These are phyloP conservation scores for Alternaria burnsii DNA, from an alignment of 2,329 filamentous ascomycete genomes.

Conservation along the genomic window DNA sequence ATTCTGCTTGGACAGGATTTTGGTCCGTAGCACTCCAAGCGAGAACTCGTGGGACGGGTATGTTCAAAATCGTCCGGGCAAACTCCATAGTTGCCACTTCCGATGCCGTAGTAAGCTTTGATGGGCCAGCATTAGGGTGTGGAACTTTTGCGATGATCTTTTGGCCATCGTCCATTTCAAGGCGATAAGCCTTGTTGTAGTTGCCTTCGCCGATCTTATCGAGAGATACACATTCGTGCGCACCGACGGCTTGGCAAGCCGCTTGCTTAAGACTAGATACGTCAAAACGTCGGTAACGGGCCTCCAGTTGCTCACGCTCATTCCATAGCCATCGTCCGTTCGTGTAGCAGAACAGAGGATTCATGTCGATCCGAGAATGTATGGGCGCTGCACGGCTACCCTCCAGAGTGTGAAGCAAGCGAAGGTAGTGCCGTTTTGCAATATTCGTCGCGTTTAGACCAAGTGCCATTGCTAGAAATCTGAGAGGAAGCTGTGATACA, in stretches of 20 bases:
- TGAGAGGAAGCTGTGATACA: neutral
- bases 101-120: slow-evolving; percentile 29
- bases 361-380: slow-evolving; percentile 12
- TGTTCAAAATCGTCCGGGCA: slow-evolving; percentile 26
- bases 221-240: slow-evolving; percentile 22
- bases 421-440: slow-evolving; percentile 19
- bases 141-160: slow-evolving; percentile 39
- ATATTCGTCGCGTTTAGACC: slow-evolving; percentile 8
- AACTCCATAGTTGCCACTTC: slow-evolving; percentile 44
- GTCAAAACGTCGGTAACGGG: slow-evolving; percentile 29
- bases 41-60: slow-evolving; percentile 39
- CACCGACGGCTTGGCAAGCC: slow-evolving; percentile 24
- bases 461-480: neutral
- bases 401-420: slow-evolving; percentile 19
- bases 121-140: slow-evolving; percentile 36
- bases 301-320: slow-evolving; percentile 29
- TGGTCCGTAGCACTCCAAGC: slow-evolving; percentile 34
- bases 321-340: slow-evolving; percentile 36
- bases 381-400: slow-evolving; percentile 11
- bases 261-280: slow-evolving; percentile 27
- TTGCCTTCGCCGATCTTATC: slow-evolving; percentile 35
- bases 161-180: slow-evolving; percentile 29
- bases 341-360: slow-evolving; percentile 34
- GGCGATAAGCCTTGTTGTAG: slow-evolving; percentile 31
- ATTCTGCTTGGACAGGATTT: slow-evolving; percentile 41